Evolutionary conservation across 2,329 filamentous ascomycete genomes (phyloP), one percentile per base, ranked within the genome.

Genomic region (Volutella citrinella): DNA sequence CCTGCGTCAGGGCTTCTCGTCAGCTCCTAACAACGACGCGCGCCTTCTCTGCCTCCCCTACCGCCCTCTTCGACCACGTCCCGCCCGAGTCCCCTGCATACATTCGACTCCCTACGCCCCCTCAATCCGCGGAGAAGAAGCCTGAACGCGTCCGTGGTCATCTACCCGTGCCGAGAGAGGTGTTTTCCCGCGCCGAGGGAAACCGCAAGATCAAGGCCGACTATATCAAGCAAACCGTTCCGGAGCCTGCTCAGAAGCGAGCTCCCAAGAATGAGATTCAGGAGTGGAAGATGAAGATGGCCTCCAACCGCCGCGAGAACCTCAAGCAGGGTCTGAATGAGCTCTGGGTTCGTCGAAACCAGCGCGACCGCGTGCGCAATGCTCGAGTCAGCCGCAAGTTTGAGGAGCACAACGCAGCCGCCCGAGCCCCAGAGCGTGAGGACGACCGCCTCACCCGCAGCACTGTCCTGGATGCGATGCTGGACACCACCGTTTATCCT

Each of bases 61-160:
- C 59, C 28, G 61, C 64, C 53, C 37, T 57, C 55, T 64, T 65
- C 30, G 70, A 78, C 40, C 67, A 69, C 28, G 85, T 90, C 45
- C 83, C 84, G 13, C 91, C 93, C 30, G 87, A 96, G 59, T 95
- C 89, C 21, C 91, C 93, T 28, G 76, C 78, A 46, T 97, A 85
- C 69, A 85, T 97, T 65, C 80, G 87, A 47, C 71, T 96, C 35
- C 91, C 90, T 29, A 72, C 74, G 48, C 76, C 85, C 30, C 75
- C 80, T n/a, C 88, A 95, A 59, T 79, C 82, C 31, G 72, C 77
- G 19, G 68, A 76, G 48, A 57, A 57, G 11, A 65, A 60, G 41
- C 64, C 54, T 3, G 54, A 61, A 3, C 61, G 63, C 9, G 60
- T 88, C 20, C 88, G 88, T 59, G 93, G 93, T 49, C 78, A 82